A percentile compares a stretch with the other conserved stretches of the same genome.
Conservation (phyloP, 345 rosid species). For the Citrus maxima region DNA sequence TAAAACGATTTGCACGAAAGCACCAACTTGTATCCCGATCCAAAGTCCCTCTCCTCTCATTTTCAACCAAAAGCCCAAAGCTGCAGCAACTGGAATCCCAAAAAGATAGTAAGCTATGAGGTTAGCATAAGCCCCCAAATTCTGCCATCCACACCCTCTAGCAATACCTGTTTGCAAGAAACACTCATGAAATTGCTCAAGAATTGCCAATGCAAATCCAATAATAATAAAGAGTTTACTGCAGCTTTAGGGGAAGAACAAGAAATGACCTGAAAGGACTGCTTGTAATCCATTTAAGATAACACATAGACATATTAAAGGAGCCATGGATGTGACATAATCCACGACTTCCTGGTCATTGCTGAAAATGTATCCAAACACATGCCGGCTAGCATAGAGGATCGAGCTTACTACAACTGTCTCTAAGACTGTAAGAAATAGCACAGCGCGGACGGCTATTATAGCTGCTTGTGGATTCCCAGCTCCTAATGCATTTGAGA, state of each 20-base stretch:
- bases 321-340: constrained; percentile 70
- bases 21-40: constrained; percentile 68
- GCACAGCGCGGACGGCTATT: constrained; percentile 33
- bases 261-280: constrained; percentile 54
- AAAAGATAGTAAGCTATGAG: constrained; percentile 61
- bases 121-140: constrained; percentile 72
- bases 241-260: too few species aligned
- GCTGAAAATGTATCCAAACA: constrained; percentile 68
- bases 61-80: constrained; percentile 54
- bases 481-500: constrained; percentile 86
- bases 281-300: constrained; percentile 59
- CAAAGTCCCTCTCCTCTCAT: constrained; percentile 72
- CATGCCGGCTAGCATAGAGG: constrained; percentile 36
- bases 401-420: constrained; percentile 34
- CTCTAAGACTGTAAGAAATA: constrained; percentile 38
- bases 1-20: constrained; percentile 46
- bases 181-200: background rate
- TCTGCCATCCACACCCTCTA: constrained; percentile 89
- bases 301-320: constrained; percentile 54
- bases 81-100: constrained; percentile 65
- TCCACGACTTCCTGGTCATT: constrained; percentile 64
- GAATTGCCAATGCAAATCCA: background rate
- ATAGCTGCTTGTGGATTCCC: constrained; percentile 54
- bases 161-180: constrained; percentile 49
- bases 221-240: background rate